A percentile compares a stretch with the other conserved stretches of the same genome.
Conservation (phyloP, 208 protist genomes). For the Strigomonas galati region DNA sequence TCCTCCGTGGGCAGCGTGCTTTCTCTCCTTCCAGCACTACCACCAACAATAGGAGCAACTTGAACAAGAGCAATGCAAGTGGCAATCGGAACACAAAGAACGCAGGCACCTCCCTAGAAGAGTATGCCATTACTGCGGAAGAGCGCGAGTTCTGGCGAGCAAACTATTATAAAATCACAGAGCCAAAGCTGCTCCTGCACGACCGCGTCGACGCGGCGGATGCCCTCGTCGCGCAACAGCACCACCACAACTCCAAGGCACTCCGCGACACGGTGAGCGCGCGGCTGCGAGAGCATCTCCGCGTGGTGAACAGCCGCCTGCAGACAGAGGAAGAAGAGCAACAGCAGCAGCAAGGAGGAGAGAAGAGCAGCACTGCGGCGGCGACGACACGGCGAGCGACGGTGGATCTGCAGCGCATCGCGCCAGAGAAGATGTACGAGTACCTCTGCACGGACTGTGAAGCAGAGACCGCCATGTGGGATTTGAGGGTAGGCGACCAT, state of each 20-base stretch:
- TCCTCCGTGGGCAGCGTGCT: no score
- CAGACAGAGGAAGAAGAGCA: constrained; percentile 19
- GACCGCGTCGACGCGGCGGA: constrained; percentile 66
- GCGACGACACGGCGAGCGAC: not conserved
- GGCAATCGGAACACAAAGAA: no score
- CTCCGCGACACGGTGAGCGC: constrained; percentile 11
- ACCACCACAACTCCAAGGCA: no score
- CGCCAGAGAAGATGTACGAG: constrained; percentile 76
- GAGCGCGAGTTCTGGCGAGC: constrained; percentile 79
- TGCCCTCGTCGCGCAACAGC: constrained; percentile 17
- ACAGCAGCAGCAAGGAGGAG: constrained; percentile 1
- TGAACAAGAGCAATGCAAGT: no score
- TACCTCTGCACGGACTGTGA: constrained; percentile 84
- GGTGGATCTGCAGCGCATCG: constrained; percentile 17
- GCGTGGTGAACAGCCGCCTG: constrained; percentile 28
- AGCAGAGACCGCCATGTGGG: constrained; percentile 46
- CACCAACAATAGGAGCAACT: no score
- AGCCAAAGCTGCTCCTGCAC: constrained; percentile 64
- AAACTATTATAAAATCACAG: constrained; percentile 69
- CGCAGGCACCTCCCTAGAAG: constrained; percentile 6
- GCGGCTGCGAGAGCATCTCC: constrained; percentile 40
- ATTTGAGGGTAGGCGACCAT: constrained; percentile 64
- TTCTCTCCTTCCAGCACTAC: no score
- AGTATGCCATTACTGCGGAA: constrained; percentile 42
- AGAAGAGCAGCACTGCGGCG: not conserved